Conservation (phyloP, 164 flowering plant genomes). For the Hamamelis virginiana region DNA sequence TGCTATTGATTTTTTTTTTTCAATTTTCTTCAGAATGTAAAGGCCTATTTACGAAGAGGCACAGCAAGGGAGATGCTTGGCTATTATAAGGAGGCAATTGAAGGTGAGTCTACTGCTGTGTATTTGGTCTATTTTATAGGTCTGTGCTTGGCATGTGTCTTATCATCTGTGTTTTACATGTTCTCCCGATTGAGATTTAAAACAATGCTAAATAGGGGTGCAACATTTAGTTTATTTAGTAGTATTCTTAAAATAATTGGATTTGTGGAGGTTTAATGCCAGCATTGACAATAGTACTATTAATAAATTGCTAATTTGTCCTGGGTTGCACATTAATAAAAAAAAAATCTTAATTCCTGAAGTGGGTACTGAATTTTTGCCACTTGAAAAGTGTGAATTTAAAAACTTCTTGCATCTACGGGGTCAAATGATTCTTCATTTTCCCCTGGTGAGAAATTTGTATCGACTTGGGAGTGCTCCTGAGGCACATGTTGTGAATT, state of each 20-base stretch:
- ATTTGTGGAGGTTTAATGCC: too few species aligned
- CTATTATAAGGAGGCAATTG: conserved; percentile 83
- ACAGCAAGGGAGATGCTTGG: conserved; percentile 98
- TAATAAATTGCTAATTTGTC: too few species aligned
- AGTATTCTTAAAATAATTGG: too few species aligned
- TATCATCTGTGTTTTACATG: background rate
- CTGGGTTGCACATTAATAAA: background rate
- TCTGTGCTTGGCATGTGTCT: background rate
- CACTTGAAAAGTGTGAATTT: background rate
- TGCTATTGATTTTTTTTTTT: background rate
- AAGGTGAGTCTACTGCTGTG: conserved; percentile 44
- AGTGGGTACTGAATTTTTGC: background rate
- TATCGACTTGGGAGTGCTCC: too few species aligned
- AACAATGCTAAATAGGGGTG: too few species aligned
- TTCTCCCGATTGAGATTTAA: too few species aligned
- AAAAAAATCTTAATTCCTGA: background rate
- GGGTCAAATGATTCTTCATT: background rate
- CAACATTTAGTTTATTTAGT: too few species aligned
- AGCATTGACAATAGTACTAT: too few species aligned
- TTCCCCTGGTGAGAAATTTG: background rate
- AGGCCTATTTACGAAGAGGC: conserved; percentile 91
- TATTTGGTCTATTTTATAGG: background rate
- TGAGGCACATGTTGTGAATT: background rate
- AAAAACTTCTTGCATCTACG: too few species aligned
- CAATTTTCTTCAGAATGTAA: conserved; percentile 62